Evolutionary conservation across 2,329 filamentous ascomycete genomes (phyloP).

Genomic region (Colletotrichum falcatum): DNA sequence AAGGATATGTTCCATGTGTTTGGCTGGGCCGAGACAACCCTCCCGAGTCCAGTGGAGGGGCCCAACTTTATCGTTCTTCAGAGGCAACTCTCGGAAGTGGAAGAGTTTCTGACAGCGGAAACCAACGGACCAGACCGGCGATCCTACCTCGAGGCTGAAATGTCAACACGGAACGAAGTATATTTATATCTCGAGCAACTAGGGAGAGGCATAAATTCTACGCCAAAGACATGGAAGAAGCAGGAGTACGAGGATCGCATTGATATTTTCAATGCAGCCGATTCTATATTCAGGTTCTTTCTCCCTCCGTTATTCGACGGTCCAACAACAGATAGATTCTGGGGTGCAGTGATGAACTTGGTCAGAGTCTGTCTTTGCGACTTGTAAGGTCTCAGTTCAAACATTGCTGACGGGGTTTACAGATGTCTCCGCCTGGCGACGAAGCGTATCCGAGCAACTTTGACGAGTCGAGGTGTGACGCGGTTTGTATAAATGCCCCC

Average conservation of each 20-base stretch:
- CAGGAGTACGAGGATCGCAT: slow-evolving; percentile 51
- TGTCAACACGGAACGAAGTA: slow-evolving; percentile 46
- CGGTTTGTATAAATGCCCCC: slow-evolving; percentile 32
- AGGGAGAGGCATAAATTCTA: slow-evolving; percentile 7
- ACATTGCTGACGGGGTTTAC: background rate
- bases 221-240: slow-evolving; percentile 38
- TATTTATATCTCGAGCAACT: slow-evolving; percentile 43
- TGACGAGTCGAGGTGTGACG: slow-evolving; percentile 18
- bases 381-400: too few species aligned
- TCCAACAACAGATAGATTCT: slow-evolving; percentile 56
- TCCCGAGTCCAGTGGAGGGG: slow-evolving; percentile 17
- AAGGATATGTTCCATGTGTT: slow-evolving; percentile 39
- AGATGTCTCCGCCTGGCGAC: background rate
- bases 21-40: slow-evolving; percentile 27
- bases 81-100: slow-evolving; percentile 30
- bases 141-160: slow-evolving; percentile 29
- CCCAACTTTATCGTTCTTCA: slow-evolving; percentile 36
- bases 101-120: slow-evolving; percentile 32
- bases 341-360: slow-evolving; percentile 54
- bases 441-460: slow-evolving; percentile 11
- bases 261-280: slow-evolving; percentile 56
- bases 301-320: slow-evolving; percentile 52
- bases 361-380: slow-evolving; percentile 45
- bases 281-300: slow-evolving; percentile 57
- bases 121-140: slow-evolving; percentile 30